A percentile compares a stretch with the other conserved stretches of the same genome.
Conservation (phyloP, 2,329 filamentous ascomycete species). For the Leptoxyphium fumago region DNA sequence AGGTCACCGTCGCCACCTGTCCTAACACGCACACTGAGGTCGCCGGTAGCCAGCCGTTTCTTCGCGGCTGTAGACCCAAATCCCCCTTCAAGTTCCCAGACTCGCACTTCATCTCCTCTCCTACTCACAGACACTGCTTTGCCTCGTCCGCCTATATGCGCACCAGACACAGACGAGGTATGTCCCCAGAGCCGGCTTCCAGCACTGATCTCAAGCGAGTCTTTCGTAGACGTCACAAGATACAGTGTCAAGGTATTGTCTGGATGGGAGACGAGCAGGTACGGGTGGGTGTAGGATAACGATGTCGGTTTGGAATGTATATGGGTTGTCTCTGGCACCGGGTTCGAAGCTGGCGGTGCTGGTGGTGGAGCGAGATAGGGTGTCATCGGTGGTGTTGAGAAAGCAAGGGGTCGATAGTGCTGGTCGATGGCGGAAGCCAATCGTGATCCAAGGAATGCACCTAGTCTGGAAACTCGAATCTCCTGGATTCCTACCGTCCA, state of each 20-base stretch:
- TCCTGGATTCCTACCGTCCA: constrained; percentile 93
- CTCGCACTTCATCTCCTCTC: constrained; percentile 51
- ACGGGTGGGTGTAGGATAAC: constrained; percentile 55
- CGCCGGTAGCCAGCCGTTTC: constrained; percentile 27
- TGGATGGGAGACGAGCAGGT: constrained; percentile 66
- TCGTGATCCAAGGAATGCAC: constrained; percentile 34
- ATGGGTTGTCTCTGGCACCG: constrained; percentile 13
- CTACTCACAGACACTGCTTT: constrained; percentile 82
- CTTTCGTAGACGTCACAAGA: constrained; percentile 58
- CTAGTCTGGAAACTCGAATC: constrained; percentile 46
- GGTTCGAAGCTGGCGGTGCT: constrained; percentile 5
- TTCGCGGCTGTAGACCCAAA: constrained; percentile 32
- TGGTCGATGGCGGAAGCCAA: constrained; percentile 36
- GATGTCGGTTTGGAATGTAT: constrained; percentile 30
- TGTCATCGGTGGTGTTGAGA: constrained; percentile 14
- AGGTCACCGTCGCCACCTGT: constrained; percentile 9
- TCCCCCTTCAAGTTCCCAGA: constrained; percentile 79
- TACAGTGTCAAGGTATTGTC: constrained; percentile 82
- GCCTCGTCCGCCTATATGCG: constrained; percentile 68
- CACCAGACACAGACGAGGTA: constrained; percentile 75
- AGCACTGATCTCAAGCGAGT: constrained; percentile 50
- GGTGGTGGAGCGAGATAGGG: constrained; percentile 10
- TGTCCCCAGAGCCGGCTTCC: constrained; percentile 79
- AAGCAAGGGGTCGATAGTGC: constrained; percentile 28
- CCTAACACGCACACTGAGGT: constrained; percentile 39